Conservation (phyloP, 768 basidiomycete species). For the Punctularia strigosozonata region DNA sequence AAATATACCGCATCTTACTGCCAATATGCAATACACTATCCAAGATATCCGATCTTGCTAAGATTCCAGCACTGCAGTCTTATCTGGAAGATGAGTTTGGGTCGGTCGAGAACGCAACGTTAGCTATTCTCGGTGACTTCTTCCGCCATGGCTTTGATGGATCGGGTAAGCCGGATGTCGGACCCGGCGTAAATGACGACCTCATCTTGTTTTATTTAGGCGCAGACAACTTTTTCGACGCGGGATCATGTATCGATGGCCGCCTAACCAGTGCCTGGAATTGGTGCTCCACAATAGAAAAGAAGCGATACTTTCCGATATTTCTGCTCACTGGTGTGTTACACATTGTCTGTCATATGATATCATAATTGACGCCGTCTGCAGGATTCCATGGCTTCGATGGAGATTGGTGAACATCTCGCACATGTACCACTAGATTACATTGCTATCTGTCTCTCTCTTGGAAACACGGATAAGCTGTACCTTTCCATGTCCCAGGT, state of each 20-base stretch:
- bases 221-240: constrained; percentile 87
- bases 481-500: no score
- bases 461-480: no score
- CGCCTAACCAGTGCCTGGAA: constrained; percentile 87
- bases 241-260: constrained; percentile 77
- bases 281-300: constrained; percentile 79
- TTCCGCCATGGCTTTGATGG: constrained; percentile 85
- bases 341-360: background rate
- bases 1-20: constrained; percentile 81
- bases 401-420: constrained; percentile 55
- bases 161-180: no score
- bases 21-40: constrained; percentile 76
- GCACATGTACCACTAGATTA: no score
- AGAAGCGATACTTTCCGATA: constrained; percentile 73
- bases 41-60: constrained; percentile 45
- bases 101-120: constrained; percentile 51
- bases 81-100: constrained; percentile 83
- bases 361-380: background rate
- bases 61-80: constrained; percentile 57
- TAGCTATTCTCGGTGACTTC: constrained; percentile 73
- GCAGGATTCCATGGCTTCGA: constrained; percentile 78
- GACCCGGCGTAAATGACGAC: no score
- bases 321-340: constrained; percentile 65
- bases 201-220: no score
- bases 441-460: no score